A percentile compares a stretch with the other conserved stretches of the same genome.
These are phyloP conservation scores for Pseudoscleropodium purum DNA, from an alignment of 225 moss, liverwort and hornwort species.

Conservation along the genomic window DNA sequence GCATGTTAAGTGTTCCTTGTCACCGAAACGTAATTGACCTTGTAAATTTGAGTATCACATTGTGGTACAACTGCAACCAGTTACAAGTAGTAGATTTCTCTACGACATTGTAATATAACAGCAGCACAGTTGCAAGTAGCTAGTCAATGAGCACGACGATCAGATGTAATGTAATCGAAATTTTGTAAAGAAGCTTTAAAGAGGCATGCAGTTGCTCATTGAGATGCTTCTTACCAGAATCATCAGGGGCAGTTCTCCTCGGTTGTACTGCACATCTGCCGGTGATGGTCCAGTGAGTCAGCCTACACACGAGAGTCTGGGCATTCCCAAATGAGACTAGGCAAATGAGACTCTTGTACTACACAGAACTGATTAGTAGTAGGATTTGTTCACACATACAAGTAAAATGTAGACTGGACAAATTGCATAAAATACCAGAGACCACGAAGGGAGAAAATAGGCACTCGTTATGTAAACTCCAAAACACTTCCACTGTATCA, in stretches of 20 bases:
- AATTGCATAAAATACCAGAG: not conserved
- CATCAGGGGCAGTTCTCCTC: not conserved
- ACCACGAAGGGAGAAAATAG: not conserved
- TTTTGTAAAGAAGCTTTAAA: not conserved
- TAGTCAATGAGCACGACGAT: not conserved
- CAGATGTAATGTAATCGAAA: not conserved
- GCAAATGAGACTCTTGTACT: not conserved
- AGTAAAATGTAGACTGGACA: not conserved
- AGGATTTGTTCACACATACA: not conserved
- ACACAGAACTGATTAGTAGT: not conserved
- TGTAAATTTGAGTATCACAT: not conserved
- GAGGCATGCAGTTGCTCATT: not conserved
- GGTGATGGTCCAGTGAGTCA: not conserved
- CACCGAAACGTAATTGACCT: not conserved
- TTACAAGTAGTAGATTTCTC: not conserved
- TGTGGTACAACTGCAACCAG: not conserved
- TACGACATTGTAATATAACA: not conserved
- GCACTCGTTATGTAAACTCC: not conserved
- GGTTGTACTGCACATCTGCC: not conserved
- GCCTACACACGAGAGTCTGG: not conserved
- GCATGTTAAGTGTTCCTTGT: not conserved
- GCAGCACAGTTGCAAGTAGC: not conserved
- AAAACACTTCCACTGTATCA: not conserved
- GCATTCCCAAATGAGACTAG: not conserved
- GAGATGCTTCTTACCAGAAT: not conserved